A percentile compares a stretch with the other conserved stretches of the same genome.
Evolutionary conservation across 2,329 filamentous ascomycete genomes (phyloP).

Genomic region (Bertia moriformis): DNA sequence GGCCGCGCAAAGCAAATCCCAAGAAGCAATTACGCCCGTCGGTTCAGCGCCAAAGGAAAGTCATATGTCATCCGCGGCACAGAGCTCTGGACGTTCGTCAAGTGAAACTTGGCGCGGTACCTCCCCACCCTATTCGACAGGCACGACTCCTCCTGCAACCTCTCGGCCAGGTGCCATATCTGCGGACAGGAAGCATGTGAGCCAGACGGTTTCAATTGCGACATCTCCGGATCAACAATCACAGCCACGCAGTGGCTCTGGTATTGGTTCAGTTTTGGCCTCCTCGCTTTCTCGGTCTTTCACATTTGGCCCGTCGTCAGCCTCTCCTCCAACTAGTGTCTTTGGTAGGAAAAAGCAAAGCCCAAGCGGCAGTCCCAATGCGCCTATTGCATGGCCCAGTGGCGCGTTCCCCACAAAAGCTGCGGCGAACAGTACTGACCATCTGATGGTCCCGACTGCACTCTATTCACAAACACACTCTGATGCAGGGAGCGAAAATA

Average conservation of each 20-base stretch:
- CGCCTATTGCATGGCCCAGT: constrained; percentile 3
- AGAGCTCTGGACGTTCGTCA: constrained; percentile 32
- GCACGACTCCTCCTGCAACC: constrained; percentile 30
- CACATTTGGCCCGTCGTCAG: constrained; percentile 22
- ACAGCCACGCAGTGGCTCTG: constrained; percentile 19
- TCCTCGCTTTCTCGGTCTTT: constrained; percentile 27
- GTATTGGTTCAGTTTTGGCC: constrained; percentile 22
- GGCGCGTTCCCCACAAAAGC: too few relatives aligned
- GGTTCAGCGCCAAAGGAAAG: neutral
- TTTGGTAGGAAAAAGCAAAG: constrained; percentile 18
- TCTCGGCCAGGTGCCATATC: constrained; percentile 22
- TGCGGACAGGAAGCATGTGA: constrained; percentile 23
- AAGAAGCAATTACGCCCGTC: neutral
- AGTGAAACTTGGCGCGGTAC: constrained; percentile 31
- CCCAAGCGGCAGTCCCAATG: constrained; percentile 17
- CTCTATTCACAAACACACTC: neutral
- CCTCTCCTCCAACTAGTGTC: constrained; percentile 20
- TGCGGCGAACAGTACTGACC: neutral
- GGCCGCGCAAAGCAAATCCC: neutral
- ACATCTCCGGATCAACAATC: constrained; percentile 23
- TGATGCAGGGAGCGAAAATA: neutral
- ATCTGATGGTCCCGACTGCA: neutral
- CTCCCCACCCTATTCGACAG: constrained; percentile 33
- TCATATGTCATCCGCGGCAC: constrained; percentile 8
- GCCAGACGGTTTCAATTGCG: constrained; percentile 19